phyloP scores from a whole-genome alignment of 1,284 basidiomycete species.

The Coniferiporia sulphurascens region DNA sequence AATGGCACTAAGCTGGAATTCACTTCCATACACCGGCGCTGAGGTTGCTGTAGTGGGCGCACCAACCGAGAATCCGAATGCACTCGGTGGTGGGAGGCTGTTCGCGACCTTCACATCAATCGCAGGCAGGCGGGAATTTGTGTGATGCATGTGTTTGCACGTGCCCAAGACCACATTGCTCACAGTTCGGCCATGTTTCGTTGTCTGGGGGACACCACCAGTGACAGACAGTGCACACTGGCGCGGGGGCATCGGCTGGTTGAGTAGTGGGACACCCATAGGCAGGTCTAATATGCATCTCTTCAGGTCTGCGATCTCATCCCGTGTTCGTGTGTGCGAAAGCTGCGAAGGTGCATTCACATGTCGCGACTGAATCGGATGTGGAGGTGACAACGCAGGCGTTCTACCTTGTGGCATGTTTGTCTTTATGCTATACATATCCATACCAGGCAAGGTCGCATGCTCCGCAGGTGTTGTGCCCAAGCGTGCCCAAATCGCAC shows the following conservation, averaged over 20 bases:
- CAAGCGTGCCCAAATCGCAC: not conserved
- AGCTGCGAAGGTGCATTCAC: not conserved
- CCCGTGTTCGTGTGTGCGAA: slow-evolving; percentile 6
- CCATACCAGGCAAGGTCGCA: slow-evolving; percentile 5
- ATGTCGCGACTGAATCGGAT: not conserved
- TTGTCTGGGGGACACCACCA: not conserved
- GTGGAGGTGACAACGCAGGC: no score
- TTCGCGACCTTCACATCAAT: slow-evolving; percentile 13
- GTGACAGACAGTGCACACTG: not conserved
- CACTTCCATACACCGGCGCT: not conserved
- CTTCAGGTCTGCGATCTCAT: slow-evolving; percentile 11
- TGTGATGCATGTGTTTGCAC: not conserved
- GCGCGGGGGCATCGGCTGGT: slow-evolving; percentile 5
- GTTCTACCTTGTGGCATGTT: no score
- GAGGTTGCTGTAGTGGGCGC: not conserved
- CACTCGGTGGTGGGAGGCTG: slow-evolving; percentile 1
- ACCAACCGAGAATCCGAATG: slow-evolving; percentile 1
- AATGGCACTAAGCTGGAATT: not conserved
- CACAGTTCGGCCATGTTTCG: not conserved
- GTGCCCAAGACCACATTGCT: no score
- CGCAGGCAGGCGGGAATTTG: not conserved
- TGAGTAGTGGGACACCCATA: slow-evolving; percentile 6
- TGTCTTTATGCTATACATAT: no score
- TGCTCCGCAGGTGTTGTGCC: slow-evolving; percentile 3
- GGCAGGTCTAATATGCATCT: slow-evolving; percentile 7